Base-by-base conservation (phyloP, 75 land plant genomes). In the Pinus tabuliformis region DNA sequence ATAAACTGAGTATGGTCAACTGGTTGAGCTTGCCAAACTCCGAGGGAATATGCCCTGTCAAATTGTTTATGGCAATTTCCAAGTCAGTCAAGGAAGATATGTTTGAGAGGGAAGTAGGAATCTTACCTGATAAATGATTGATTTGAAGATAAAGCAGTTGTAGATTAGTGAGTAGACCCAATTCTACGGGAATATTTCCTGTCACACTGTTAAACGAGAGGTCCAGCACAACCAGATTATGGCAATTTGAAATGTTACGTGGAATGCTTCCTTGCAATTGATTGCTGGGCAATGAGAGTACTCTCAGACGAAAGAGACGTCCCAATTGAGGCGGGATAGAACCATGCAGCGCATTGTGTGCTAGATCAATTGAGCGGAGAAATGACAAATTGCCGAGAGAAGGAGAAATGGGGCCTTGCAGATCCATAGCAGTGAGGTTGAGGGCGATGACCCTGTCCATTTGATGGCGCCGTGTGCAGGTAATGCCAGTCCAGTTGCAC, bases 1-100 rank as follows among this genome's bases (percentile, higher is more conserved):
- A 39, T 39, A 39, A 39, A 39, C 42, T 39, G 0, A 6, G 42
- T 39, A 39, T 39, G 6, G 5, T 39, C 42, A 39, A 39, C 42
- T 39, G 42, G 42, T 39, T 39, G 42, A 39, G 42, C 42, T 39
- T 39, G 6, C 59, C 61, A 26, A 86, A 18, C 49, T 74, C 77
- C 8, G 59, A 21, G 12, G 86, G 88, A n/a, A 86, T 57, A 9
- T 5, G n/a, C 9, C 86, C 86, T 15, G 83, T 78, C 21, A 86
- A 61, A 59, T 83, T 83, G 80, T 83, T 86, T 62, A 36, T 13
- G 59, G 59, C 64, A 33, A 86, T 42, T n/a, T 71, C 59, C 17
- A 86, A n/a, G 77, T 80, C 76, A 28, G 59, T 74, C 36, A 86
- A 39, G 49, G 65, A 72, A 22, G 56, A 63, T 15, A 86, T 76